Percentiles rank a stretch among this genome's conserved stretches.
Conservation (phyloP, 2,329 filamentous ascomycete genomes). For the Eutypa lata region DNA sequence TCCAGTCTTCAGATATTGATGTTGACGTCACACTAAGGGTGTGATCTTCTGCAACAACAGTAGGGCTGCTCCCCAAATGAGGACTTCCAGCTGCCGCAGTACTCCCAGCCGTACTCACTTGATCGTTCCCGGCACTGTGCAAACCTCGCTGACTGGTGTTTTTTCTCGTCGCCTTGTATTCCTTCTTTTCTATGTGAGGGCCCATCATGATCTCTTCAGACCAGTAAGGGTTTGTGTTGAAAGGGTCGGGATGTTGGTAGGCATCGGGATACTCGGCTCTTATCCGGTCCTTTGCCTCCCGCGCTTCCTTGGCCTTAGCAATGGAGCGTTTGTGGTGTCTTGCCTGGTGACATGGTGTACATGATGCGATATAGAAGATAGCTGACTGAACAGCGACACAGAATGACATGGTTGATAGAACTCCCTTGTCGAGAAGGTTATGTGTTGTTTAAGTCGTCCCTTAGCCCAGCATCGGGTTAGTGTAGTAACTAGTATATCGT, state of each 20-base stretch:
- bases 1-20: constrained; percentile 61
- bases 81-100: constrained; percentile 33
- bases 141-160: constrained; percentile 57
- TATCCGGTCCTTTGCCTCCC: constrained; percentile 61
- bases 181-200: constrained; percentile 57
- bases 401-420: constrained; percentile 42
- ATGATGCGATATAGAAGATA: constrained; percentile 74
- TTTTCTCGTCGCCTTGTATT: constrained; percentile 53
- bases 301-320: constrained; percentile 66
- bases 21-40: constrained; percentile 30
- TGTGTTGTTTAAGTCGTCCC: too few relatives aligned
- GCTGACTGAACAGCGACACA: constrained; percentile 67
- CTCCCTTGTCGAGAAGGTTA: not conserved
- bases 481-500: too few relatives aligned
- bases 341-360: constrained; percentile 73
- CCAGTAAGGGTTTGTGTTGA: constrained; percentile 88
- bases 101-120: constrained; percentile 31
- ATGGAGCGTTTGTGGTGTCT: constrained; percentile 67
- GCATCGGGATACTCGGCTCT: constrained; percentile 68
- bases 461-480: too few relatives aligned
- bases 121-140: constrained; percentile 56
- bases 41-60: constrained; percentile 45
- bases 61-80: constrained; percentile 39
- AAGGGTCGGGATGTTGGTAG: constrained; percentile 78
- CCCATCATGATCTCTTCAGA: constrained; percentile 80